A percentile compares a stretch with the other conserved stretches of the same genome.
Evolutionary conservation across 192 early-diverging fungal genomes (phyloP).

Genomic region (Coemansia biformis): DNA sequence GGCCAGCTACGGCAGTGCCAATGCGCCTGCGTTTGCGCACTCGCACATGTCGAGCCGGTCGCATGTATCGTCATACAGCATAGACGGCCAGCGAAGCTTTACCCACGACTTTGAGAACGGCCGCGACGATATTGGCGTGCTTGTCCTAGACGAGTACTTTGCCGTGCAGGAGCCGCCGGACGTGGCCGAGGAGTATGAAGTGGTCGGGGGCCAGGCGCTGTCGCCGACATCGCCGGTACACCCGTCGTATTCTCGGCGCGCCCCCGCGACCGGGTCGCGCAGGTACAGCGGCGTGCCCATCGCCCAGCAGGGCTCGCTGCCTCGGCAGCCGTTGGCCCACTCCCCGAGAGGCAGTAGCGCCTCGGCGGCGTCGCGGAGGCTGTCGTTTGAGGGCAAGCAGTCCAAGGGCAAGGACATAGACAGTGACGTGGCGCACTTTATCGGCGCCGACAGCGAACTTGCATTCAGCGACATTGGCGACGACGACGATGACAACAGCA

Average conservation of each 20-base stretch:
- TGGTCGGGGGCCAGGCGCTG: slow-evolving; percentile 31
- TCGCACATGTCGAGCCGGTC: no score
- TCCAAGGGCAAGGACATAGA: no score
- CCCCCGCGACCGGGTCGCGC: not conserved
- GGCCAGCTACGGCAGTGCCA: not conserved
- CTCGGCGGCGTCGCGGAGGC: slow-evolving; percentile 1
- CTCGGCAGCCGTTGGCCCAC: not conserved
- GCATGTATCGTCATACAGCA: no score
- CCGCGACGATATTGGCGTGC: slow-evolving; percentile 32
- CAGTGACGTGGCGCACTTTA: not conserved
- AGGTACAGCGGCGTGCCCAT: slow-evolving; percentile 6
- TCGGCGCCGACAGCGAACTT: slow-evolving; percentile 12
- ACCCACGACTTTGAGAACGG: slow-evolving; percentile 46
- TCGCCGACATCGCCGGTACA: slow-evolving; percentile 40
- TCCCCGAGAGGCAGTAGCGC: slow-evolving; percentile 1
- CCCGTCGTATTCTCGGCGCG: slow-evolving; percentile 30
- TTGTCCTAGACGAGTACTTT: slow-evolving; percentile 45
- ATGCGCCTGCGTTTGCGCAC: slow-evolving; percentile 9
- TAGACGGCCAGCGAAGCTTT: slow-evolving; percentile 21
- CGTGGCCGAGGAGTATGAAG: slow-evolving; percentile 40
- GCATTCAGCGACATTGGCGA: slow-evolving; percentile 22
- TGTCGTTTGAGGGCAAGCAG: no score
- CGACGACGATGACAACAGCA: no score
- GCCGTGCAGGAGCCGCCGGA: slow-evolving; percentile 30
- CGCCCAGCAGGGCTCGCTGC: not conserved